Base-by-base conservation (phyloP, 2,329 filamentous ascomycete species). In the Aspergillus niger region DNA sequence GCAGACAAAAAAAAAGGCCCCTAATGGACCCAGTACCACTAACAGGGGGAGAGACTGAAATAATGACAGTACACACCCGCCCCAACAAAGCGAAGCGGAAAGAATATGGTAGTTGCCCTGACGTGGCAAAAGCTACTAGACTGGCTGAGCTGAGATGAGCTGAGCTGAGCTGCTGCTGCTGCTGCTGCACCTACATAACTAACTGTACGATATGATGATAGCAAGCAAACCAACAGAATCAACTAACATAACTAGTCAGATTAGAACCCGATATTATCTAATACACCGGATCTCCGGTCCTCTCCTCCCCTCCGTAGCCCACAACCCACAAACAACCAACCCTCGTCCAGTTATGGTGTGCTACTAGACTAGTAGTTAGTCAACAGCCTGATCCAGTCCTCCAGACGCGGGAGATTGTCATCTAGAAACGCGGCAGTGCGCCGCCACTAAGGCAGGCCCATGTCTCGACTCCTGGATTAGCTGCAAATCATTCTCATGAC, bases 401-500 rank as follows among this genome's bases (percentile, higher is more conserved):
- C 55, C 55, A 61, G 48, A 50, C 38, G 62, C 66, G 66, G 66
- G 66, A 68, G 66, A 68, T 68, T 65, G 65, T 58, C 65, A 58
- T 68, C 65, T 64, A 65, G 63, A 66, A 65, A 65, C 58, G 56
- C 60, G 62, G 65, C 65, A 60, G 62, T 60, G 65, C 57, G 62
- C 63, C 47, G 64, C 64, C 66, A 67, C 66, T 65, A 63, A 66
- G 55, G 64, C 65, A 68, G 61, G 58, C 58, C 65, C 58, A 61
- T 65, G 65, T 67, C 58, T 68, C 58, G 59, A 64, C 58, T 67
- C 59, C 60, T 64, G 63, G 48, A 58, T 63, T 68, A 68, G 66
- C 60, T 63, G 63, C 66, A 66, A 65, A 66, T 67, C 66, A 63
- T 65, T 60, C 43, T 36, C 60, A 65, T 68, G 63, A 67, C 66